Evolutionary conservation across 1,284 basidiomycete species (phyloP).

Genomic region (Puccinia brachypodii): DNA sequence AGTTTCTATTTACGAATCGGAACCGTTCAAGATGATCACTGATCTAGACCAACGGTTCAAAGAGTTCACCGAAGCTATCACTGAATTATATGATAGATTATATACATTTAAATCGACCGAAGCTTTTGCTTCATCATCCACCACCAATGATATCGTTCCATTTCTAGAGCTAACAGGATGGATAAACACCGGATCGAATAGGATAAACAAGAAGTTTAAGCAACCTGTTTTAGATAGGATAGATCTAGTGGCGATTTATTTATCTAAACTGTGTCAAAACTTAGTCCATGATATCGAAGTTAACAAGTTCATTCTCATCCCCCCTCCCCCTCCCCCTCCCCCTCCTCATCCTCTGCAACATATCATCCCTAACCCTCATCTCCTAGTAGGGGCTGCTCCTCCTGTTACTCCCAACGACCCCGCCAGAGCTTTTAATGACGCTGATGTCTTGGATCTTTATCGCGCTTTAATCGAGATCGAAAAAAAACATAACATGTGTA

Average conservation of each 20-base stretch:
- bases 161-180: constrained; percentile 80
- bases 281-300: constrained; percentile 41
- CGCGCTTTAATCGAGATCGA: constrained; percentile 32
- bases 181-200: constrained; percentile 80
- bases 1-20: constrained; percentile 54
- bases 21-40: constrained; percentile 69
- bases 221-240: constrained; percentile 68
- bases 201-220: constrained; percentile 78
- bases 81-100: constrained; percentile 51
- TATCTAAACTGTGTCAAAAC: constrained; percentile 23
- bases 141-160: constrained; percentile 72
- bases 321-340: not conserved
- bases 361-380: not conserved
- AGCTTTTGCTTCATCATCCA: constrained; percentile 63
- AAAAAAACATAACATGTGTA: constrained; percentile 49
- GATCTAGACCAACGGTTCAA: constrained; percentile 55
- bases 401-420: too few species aligned
- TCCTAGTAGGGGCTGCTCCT: too few species aligned
- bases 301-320: constrained; percentile 33
- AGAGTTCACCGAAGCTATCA: constrained; percentile 53
- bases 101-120: constrained; percentile 65
- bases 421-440: constrained; percentile 10
- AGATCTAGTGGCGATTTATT: constrained; percentile 39
- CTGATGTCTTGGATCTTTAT: constrained; percentile 40
- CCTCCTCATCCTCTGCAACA: not conserved